These are phyloP conservation scores for Coriaria nepalensis DNA, from an alignment of 306 rosid genomes.

Conservation along the genomic window DNA sequence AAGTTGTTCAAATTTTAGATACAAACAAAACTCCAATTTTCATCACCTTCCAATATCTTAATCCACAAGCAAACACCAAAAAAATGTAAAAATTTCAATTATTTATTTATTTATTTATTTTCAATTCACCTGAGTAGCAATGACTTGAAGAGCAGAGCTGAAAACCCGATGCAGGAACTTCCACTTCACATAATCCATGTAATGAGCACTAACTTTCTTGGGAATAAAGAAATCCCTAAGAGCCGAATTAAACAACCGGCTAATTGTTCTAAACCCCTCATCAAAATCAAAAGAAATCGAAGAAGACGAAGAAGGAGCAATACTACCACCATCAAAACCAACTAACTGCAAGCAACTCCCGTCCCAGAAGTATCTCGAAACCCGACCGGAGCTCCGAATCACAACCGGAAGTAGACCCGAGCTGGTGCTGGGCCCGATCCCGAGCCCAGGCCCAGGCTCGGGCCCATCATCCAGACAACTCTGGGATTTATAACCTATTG, in stretches of 20 bases:
- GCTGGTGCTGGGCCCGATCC: slow-evolving; percentile 12
- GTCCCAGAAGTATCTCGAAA: slow-evolving; percentile 67
- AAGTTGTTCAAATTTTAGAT: too few species aligned
- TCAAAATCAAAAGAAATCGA: slow-evolving; percentile 18
- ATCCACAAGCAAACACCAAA: too few species aligned
- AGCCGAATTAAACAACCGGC: slow-evolving; percentile 18
- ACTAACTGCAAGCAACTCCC: slow-evolving; percentile 43
- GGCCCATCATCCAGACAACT: slow-evolving; percentile 25
- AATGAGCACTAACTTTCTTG: slow-evolving; percentile 38
- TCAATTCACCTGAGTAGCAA: slow-evolving; percentile 66
- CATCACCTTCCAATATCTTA: too few species aligned
- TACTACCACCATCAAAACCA: slow-evolving; percentile 31
- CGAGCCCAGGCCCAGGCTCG: slow-evolving; percentile 11
- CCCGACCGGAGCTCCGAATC: slow-evolving; percentile 42
- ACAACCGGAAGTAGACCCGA: slow-evolving; percentile 44
- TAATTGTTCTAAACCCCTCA: slow-evolving; percentile 26
- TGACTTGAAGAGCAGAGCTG: slow-evolving; percentile 83
- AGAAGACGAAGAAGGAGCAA: background rate
- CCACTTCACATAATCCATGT: slow-evolving; percentile 66
- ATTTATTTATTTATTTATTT: background rate
- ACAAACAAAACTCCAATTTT: too few species aligned
- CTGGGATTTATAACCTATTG: slow-evolving; percentile 36
- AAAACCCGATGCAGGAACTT: slow-evolving; percentile 84
- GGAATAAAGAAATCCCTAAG: slow-evolving; percentile 60
- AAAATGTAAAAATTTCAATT: background rate